Evolutionary conservation across 2,329 filamentous ascomycete species (phyloP), one percentile per base, ranked within the genome.

Genomic region (Penicillium rolfsii): DNA sequence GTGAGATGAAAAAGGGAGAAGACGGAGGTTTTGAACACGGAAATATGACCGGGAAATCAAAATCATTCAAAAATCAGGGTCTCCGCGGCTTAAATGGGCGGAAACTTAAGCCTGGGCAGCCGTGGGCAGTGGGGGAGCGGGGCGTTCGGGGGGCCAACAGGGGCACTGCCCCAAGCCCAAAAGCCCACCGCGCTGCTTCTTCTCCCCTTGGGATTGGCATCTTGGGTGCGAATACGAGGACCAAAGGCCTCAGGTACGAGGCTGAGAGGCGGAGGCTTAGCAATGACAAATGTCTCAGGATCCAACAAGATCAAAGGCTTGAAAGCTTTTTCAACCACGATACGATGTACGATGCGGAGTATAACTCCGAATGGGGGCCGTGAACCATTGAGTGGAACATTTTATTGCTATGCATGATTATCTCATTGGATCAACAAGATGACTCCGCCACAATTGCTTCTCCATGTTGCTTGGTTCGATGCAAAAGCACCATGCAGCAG

Each of bases 21-120:
- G 30, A 14, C 30, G 7, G 3, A 28, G 24, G 35, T 8, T 12
- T 43, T 22, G n/a, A 40, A 1, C n/a, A 33, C 26, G 7, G 5
- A 26, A 38, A 52, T 35, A 36, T n/a, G 33, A 12, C 24, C n/a
- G 6, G 6, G 46, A 11, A 11, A 30, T 22, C 45, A 33, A 16
- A 57, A 30, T 12, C 6, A 30, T 5, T 2, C 6, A 9, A 24
- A 41, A 35, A 41, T 11, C 35, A 28, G 50, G 50, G 50, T 38
- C 24, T 52, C 50, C 19, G 35, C 33, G 22, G 50, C 50, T 38
- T 40, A 52, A 52, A 52, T 22, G 50, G n/a, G 49, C 33, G 33
- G 33, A 36, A 24, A 50, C 46, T 50, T 35, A 50, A 35, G 28
- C 30, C 28, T n/a, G 46, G 28, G 45, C 24, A 33, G 30, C 19